A percentile compares a stretch with the other conserved stretches of the same genome.
These are phyloP conservation scores for Centaurea solstitialis DNA, from an alignment of 129 eudicot genomes.

Conservation along the genomic window DNA sequence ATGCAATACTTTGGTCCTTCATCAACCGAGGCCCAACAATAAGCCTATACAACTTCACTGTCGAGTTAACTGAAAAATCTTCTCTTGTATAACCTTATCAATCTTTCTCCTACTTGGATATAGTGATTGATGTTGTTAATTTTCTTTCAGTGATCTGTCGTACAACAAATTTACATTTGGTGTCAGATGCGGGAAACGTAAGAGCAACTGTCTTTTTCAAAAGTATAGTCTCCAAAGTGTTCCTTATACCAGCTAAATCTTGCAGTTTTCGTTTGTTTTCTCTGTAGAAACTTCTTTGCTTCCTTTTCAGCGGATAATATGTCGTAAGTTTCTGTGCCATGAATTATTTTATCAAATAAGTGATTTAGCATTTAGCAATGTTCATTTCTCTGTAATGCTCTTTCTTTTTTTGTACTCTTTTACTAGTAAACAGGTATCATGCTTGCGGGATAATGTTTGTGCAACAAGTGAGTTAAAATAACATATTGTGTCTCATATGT, in stretches of 20 bases:
- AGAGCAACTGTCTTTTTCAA: slow-evolving; percentile 9
- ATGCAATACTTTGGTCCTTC: not conserved
- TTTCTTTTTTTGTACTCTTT: not conserved
- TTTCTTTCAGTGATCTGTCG: slow-evolving; percentile 43
- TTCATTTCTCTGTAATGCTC: not conserved
- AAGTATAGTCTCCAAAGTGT: not conserved
- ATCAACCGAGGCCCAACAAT: not conserved
- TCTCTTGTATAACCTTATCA: too few species aligned
- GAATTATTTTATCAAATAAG: not conserved
- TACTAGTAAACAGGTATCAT: slow-evolving; percentile 28
- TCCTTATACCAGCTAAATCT: slow-evolving; percentile 6
- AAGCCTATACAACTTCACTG: not conserved
- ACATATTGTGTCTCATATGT: slow-evolving; percentile 3
- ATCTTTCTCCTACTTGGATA: not conserved
- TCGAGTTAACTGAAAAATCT: too few species aligned
- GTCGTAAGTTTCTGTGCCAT: slow-evolving; percentile 35
- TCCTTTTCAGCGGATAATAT: slow-evolving; percentile 21
- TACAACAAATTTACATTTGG: slow-evolving; percentile 43
- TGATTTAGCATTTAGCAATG: not conserved
- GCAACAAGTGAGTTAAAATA: slow-evolving; percentile 20
- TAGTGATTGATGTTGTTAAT: not conserved
- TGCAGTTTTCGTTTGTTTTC: not conserved
- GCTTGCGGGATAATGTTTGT: slow-evolving; percentile 35
- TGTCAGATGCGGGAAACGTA: slow-evolving; percentile 48
- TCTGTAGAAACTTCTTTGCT: slow-evolving; percentile 36